Conservation (phyloP, 2,329 filamentous ascomycete species). For the Parafenestella ontariensis region DNA sequence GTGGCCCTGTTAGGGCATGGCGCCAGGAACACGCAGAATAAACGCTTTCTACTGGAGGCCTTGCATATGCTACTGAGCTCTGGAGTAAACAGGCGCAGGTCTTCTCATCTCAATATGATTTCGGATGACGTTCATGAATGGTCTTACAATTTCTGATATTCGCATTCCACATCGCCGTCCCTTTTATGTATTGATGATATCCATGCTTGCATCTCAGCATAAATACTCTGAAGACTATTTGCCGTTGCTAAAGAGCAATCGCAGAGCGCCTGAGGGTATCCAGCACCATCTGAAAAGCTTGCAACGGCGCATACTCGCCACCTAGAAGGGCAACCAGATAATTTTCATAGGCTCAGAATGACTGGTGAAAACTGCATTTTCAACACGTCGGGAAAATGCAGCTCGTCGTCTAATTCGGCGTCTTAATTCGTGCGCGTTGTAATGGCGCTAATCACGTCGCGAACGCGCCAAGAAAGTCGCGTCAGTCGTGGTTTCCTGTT, state of each 20-base stretch:
- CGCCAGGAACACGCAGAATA: neutral
- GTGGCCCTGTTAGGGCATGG: neutral
- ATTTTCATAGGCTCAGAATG: neutral
- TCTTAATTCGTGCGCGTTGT: slow-evolving; percentile 30
- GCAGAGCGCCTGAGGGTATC: neutral
- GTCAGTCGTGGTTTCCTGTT: slow-evolving; percentile 32
- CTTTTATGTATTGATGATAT: neutral
- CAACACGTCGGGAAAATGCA: slow-evolving; percentile 9
- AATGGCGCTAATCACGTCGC: slow-evolving; percentile 27
- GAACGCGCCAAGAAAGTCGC: slow-evolving; percentile 33
- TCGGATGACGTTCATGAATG: slow-evolving; percentile 3
- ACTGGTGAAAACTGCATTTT: slow-evolving; percentile 6
- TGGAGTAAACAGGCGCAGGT: slow-evolving; percentile 27
- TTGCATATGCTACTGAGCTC: slow-evolving; percentile 34
- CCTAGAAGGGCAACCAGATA: too few relatives aligned
- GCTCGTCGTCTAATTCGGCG: slow-evolving; percentile 3
- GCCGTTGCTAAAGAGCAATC: neutral
- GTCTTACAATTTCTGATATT: neutral
- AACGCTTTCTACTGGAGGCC: slow-evolving; percentile 3
- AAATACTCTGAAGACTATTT: neutral
- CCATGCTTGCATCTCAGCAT: neutral
- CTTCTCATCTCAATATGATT: slow-evolving; percentile 27
- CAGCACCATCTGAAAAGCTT: neutral
- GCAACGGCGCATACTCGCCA: too few relatives aligned
- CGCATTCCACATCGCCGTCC: neutral